A percentile compares a stretch with the other conserved stretches of the same genome.
Evolutionary conservation across 2,329 filamentous ascomycete species (phyloP).

Genomic region (Aureobasidium sp.): DNA sequence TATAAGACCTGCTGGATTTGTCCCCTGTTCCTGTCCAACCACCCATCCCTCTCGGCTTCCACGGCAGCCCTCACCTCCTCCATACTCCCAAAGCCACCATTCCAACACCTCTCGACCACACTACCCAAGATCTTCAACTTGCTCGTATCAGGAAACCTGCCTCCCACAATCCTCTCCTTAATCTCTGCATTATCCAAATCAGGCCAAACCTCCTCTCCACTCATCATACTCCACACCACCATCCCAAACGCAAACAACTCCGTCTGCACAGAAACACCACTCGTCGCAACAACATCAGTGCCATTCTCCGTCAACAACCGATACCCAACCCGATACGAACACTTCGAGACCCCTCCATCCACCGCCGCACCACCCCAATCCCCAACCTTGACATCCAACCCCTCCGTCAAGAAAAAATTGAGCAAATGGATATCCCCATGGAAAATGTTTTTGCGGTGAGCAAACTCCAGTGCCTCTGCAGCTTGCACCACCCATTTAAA

Average conservation of each 20-base stretch:
- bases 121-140: not conserved
- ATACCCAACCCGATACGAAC: not conserved
- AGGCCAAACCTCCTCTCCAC: constrained; percentile 1
- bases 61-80: not conserved
- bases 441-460: constrained; percentile 1
- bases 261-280: not conserved
- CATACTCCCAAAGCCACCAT: not conserved
- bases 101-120: not conserved
- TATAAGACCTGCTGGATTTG: not conserved
- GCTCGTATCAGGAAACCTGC: not conserved
- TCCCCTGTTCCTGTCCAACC: not conserved
- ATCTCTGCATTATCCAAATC: not conserved
- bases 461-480: constrained; percentile 11
- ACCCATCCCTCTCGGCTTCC: not conserved
- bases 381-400: constrained; percentile 16
- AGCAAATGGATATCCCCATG: constrained; percentile 15
- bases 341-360: constrained; percentile 6
- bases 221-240: not conserved
- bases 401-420: constrained; percentile 15
- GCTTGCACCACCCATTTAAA: constrained; percentile 12
- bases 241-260: constrained; percentile 2
- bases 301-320: not conserved
- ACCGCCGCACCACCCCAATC: constrained; percentile 18
- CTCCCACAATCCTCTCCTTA: not conserved
- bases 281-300: not conserved